Conservation (phyloP, 2,329 filamentous ascomycete species). For the Epichloe scottii region DNA sequence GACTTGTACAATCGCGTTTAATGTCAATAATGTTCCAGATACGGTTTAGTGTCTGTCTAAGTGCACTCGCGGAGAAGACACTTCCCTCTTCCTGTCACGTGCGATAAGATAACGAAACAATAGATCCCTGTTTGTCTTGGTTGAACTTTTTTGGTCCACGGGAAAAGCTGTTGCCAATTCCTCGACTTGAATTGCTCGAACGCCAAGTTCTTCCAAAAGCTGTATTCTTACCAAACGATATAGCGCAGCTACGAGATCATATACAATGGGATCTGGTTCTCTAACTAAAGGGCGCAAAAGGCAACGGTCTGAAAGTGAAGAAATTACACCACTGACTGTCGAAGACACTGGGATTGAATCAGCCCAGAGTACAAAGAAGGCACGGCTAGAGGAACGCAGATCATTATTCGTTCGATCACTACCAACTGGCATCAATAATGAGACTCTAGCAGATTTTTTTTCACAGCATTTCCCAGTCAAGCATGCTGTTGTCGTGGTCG, state of each 20-base stretch:
- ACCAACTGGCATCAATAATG: conserved; percentile 64
- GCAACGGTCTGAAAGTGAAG: conserved; percentile 21
- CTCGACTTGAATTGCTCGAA: neutral
- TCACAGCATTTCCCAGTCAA: conserved; percentile 91
- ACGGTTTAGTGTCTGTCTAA: conserved; percentile 12
- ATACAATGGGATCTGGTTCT: neutral
- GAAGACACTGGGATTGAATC: conserved; percentile 20
- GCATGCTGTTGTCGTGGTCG: conserved; percentile 84
- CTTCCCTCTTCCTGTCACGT: conserved; percentile 18
- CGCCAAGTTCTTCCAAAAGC: neutral
- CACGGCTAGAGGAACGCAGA: conserved; percentile 46
- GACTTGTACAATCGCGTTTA: conserved; percentile 8
- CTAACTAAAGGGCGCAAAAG: conserved; percentile 23
- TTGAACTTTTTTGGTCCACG: neutral
- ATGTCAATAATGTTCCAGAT: conserved; percentile 22
- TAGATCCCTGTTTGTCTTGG: neutral
- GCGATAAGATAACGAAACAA: conserved; percentile 17
- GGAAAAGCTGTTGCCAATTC: neutral
- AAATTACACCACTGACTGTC: conserved; percentile 16
- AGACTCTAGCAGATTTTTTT: conserved; percentile 76
- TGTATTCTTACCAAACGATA: neutral
- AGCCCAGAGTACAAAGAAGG: conserved; percentile 36
- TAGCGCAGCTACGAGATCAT: neutral
- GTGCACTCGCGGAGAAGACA: neutral
- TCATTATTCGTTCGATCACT: conserved; percentile 89